These are phyloP conservation scores for Fraxinus cuspidata DNA, from an alignment of 257 asterid genomes.

Conservation along the genomic window DNA sequence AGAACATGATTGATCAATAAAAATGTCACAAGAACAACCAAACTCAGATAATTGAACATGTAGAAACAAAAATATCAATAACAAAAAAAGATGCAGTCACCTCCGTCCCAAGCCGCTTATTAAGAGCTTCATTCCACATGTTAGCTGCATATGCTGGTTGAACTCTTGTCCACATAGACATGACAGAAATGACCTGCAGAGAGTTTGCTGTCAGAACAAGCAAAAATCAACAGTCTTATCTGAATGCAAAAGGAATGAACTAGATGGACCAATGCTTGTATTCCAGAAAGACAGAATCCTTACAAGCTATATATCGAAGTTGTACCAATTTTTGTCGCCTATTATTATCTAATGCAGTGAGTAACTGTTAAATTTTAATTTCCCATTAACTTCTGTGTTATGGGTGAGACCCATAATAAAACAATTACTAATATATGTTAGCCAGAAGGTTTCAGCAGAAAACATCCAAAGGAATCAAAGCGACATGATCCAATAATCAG, in stretches of 20 bases:
- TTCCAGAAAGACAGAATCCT: neutral
- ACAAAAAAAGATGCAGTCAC: constrained; percentile 35
- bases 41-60: neutral
- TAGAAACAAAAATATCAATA: neutral
- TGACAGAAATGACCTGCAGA: constrained; percentile 91
- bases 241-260: constrained; percentile 8
- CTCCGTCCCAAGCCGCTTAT: constrained; percentile 97
- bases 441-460: constrained; percentile 3
- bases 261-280: neutral
- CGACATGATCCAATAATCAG: neutral
- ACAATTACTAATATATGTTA: neutral
- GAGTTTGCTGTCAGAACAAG: constrained; percentile 25
- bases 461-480: neutral
- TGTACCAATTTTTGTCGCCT: neutral
- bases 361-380: neutral
- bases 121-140: constrained; percentile 99
- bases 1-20: neutral
- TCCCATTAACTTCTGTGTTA: neutral
- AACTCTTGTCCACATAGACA: constrained; percentile 99
- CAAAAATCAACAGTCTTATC: constrained; percentile 1
- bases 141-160: constrained; percentile 99
- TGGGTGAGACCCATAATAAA: neutral
- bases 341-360: neutral
- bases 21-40: neutral
- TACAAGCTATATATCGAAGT: neutral